These are phyloP conservation scores for Candida chauliodis DNA, from an alignment of 805 yeast genomes.

Conservation along the genomic window DNA sequence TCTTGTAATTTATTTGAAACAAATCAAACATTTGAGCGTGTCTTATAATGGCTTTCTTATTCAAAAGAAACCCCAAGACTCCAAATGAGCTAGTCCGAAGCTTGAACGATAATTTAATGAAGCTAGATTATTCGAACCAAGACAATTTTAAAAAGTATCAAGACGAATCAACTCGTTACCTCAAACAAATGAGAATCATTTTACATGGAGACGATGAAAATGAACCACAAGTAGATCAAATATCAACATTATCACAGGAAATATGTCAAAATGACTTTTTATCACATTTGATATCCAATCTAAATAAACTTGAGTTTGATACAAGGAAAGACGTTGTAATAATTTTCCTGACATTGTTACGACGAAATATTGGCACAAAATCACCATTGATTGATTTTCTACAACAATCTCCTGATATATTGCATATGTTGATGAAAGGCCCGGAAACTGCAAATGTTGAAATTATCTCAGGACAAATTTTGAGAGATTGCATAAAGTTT, in stretches of 20 bases:
- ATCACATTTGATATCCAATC: slow-evolving; percentile 52
- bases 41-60: slow-evolving; percentile 75
- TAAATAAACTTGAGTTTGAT: slow-evolving; percentile 79
- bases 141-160: slow-evolving; percentile 44
- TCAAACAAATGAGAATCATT: slow-evolving; percentile 61
- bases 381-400: slow-evolving; percentile 88
- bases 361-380: slow-evolving; percentile 72
- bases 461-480: slow-evolving; percentile 68
- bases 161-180: slow-evolving; percentile 68
- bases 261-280: slow-evolving; percentile 71
- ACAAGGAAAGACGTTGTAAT: slow-evolving; percentile 78
- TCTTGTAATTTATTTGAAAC: neutral
- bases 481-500: slow-evolving; percentile 80
- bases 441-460: slow-evolving; percentile 76
- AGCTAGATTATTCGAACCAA: slow-evolving; percentile 45
- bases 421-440: slow-evolving; percentile 60
- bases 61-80: slow-evolving; percentile 86
- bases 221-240: slow-evolving; percentile 62
- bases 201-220: slow-evolving; percentile 59
- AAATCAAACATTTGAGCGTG: neutral
- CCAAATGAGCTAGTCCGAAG: slow-evolving; percentile 80
- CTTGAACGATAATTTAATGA: slow-evolving; percentile 67
- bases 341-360: slow-evolving; percentile 70
- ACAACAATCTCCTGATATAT: slow-evolving; percentile 55
- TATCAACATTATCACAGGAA: slow-evolving; percentile 75